Base-by-base conservation (phyloP, 2,329 filamentous ascomycete genomes). In the Diaporthe sp. region DNA sequence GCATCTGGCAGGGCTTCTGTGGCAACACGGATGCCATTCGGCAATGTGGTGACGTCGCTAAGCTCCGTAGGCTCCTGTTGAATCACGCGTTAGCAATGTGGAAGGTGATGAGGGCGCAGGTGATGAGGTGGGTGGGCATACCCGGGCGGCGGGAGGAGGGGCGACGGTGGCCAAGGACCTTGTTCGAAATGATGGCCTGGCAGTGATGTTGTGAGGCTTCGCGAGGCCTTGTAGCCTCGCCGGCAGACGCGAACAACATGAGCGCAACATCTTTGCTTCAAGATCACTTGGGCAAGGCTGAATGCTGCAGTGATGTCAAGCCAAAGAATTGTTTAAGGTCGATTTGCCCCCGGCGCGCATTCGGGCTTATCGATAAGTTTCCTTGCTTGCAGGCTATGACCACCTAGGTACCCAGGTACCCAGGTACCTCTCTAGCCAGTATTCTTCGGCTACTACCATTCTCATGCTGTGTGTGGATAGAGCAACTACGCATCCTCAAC, bases 1-100 rank as follows among this genome's bases (percentile, higher is more conserved):
- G 96, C 96, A 57, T 97, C 97, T 1, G 96, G 96, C 15, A 98
- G 90, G 74, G 96, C 95, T 84, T 99, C 97, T 60, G 96, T 98
- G 34, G 97, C 97, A 76, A 99, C 95, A 75, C 96, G 94, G 79
- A 99, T 87, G 82, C 97, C 97, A 89, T 99, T 99, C 68, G 95
- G 88, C 22, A 99, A 91, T 1, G 93, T 96, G 10, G 96, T 98
- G 81, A 98, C 93, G 79, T 93, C 89, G 84, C 98, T 95, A 80
- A 98, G 91, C 78, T 98, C 95, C 67, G 92, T 93, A 19, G 95
- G 95, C 82, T 98, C 96, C 92, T 94, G 58, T 5, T 3, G 25
- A 3, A 25, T 9, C 17, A 13, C 22, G 25, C 12, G 62, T 75
- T 55, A 73, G 73, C 58, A 72, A 17, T 22, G 51, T n/a, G 44